Evolutionary conservation across 495 filamentous ascomycete genomes (phyloP).

Genomic region (Penicillium diatomitis): DNA sequence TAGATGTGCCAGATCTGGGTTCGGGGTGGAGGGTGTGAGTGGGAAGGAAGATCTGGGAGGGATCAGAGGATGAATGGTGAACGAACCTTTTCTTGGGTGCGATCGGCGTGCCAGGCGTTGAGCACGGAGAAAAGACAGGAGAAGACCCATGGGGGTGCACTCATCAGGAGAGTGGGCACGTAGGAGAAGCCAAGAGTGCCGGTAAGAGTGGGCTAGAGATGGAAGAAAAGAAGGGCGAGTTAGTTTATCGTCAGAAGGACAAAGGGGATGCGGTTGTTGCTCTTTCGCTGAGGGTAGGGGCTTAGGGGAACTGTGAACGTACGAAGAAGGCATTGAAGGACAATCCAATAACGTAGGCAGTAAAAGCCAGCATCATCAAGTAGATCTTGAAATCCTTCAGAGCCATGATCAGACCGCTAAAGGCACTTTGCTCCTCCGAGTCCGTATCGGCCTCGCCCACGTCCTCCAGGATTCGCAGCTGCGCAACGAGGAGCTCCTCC

Average conservation of each 20-base stretch:
- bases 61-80: constrained; percentile 36
- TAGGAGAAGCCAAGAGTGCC: constrained; percentile 58
- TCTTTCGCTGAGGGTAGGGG: constrained; percentile 29
- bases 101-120: constrained; percentile 75
- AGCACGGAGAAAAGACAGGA: constrained; percentile 58
- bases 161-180: constrained; percentile 64
- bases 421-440: constrained; percentile 49
- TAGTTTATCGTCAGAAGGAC: too few relatives aligned
- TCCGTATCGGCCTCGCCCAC: constrained; percentile 64
- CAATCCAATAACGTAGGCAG: constrained; percentile 25
- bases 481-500: constrained; percentile 56
- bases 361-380: constrained; percentile 46
- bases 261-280: too few relatives aligned
- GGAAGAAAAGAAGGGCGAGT: constrained; percentile 27
- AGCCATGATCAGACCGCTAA: constrained; percentile 58
- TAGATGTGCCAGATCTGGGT: constrained; percentile 57
- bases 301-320: constrained; percentile 1
- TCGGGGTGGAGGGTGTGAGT: constrained; percentile 14
- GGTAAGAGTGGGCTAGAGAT: constrained; percentile 69
- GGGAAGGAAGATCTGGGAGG: constrained; percentile 1
- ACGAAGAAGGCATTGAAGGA: constrained; percentile 32
- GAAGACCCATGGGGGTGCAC: constrained; percentile 66
- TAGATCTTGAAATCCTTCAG: constrained; percentile 63
- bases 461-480: constrained; percentile 66
- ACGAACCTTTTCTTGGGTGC: constrained; percentile 51